Base-by-base conservation (phyloP, 805 yeast genomes). In the Yarrowia sp. region DNA sequence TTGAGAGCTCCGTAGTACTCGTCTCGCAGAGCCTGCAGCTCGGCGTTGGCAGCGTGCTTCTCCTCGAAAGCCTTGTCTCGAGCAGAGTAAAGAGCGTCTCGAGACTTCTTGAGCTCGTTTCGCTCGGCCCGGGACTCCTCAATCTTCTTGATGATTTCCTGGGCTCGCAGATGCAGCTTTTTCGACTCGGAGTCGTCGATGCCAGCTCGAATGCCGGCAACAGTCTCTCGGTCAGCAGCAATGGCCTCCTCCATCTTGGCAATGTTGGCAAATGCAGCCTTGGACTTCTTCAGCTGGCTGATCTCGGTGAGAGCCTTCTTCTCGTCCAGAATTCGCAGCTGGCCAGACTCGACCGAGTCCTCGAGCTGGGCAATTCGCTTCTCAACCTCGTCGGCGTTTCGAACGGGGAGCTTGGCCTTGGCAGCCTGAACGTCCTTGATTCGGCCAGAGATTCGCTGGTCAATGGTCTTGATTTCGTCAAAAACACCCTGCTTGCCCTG, bases 321-420 rank as follows among this genome's bases (percentile, higher is more conserved):
- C 82, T 95, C 99, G 68, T 93, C 97, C 63, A 92, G 98, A 73
- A 95, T 85, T 71, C 90, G 84, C 74, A 95, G 81, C 51, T 82
- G 77, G 68, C 98, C 98, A 59, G 88, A 78, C 65, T 89, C 90
- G 67, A 95, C 87, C 69, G 82, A 80, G 46, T 81, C 82, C 75
- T 95, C 98, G 72, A 91, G 83, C 67, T 71, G 49, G 62, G 66
- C 66, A 66, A 77, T 70, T 66, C 69, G 70, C 52, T 68, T 67
- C 54, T 73, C 76, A 59, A 76, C 70, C 64, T 78, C 81, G 54
- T 77, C 79, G 30, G 71, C 75, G 44, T 72, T 67, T 73, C 75
- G 77, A 82, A 84, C 92, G 69, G 79, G 83, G 77, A 83, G 81
- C 78, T 88, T 90, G 66, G 90, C 82, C 66, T 88, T 85, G 73